phyloP scores from a whole-genome alignment of 1,139 yeast genomes.

The Suhomyces wounanorum region DNA sequence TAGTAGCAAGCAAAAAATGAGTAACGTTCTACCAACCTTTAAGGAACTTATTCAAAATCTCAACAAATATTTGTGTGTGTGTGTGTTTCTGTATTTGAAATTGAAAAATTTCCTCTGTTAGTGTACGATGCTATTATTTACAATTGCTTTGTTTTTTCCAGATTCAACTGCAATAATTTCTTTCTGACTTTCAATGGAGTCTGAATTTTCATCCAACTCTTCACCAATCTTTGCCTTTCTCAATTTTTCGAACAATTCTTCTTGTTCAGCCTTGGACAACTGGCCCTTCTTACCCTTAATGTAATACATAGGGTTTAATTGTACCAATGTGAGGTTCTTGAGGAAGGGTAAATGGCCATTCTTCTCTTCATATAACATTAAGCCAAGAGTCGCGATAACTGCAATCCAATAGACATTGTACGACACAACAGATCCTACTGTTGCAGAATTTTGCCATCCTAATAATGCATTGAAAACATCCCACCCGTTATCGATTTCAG shows the following conservation, averaged over 20 bases:
- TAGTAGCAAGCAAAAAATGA: not conserved
- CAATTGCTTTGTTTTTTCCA: constrained; percentile 6
- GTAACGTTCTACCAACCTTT: too few species aligned
- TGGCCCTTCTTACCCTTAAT: constrained; percentile 28
- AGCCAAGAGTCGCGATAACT: constrained; percentile 18
- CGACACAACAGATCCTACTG: constrained; percentile 29
- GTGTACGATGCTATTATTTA: not conserved
- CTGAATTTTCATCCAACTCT: constrained; percentile 13
- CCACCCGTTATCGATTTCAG: constrained; percentile 90
- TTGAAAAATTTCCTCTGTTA: not conserved
- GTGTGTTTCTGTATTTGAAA: constrained; percentile 14
- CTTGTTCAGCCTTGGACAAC: constrained; percentile 21
- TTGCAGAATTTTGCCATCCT: constrained; percentile 33
- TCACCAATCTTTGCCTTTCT: constrained; percentile 17
- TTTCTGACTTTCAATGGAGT: constrained; percentile 10
- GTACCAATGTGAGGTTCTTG: constrained; percentile 20
- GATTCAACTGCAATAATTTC: constrained; percentile 11
- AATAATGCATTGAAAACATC: constrained; percentile 80
- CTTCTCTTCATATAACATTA: constrained; percentile 29
- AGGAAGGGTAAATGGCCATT: constrained; percentile 28
- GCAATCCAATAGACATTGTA: constrained; percentile 29
- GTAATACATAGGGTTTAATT: constrained; percentile 30
- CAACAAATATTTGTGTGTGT: constrained; percentile 7
- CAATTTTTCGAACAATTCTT: constrained; percentile 24
- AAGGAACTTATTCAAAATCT: not conserved